Evolutionary conservation across 225 moss, liverwort and hornwort species (phyloP), one percentile per base, ranked within the genome.

Genomic region (Rhytidiadelphus loreus): DNA sequence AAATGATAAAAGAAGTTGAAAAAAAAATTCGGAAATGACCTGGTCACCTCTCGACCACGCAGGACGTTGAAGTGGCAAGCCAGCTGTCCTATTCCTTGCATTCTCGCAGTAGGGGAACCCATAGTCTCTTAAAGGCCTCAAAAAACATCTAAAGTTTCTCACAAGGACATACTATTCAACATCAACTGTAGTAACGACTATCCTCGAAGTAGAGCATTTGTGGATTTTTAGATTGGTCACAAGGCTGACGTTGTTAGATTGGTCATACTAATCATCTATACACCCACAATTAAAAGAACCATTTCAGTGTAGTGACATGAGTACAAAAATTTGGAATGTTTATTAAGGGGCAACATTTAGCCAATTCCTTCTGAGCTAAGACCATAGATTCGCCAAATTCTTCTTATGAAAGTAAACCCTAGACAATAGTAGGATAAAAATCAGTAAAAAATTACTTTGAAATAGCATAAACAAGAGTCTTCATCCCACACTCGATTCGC

Each of bases 361-460:
- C 30, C 12, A 19, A 7, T 46, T 48, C 19, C 2, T 30, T 73
- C 9, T 0, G 0, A 46, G 11, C 7, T 6, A 43, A 43, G 13
- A 24, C 2, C 0, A 6, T 0, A 21, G 4, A 69, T 39, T 39
- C 0, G 2, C 16, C 43, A 28, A 71, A 9, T 2, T 25, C 4
- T 70, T 70, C 25, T 15, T 25, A 5, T 6, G 16, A 9, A 72
- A 44, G 0, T 43, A 43, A 16, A 9, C 1, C 9, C 1, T 16
- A 16, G 16, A 71, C 16, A 6, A 9, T 43, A 0, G 10, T 0
- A 16, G 3, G 3, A 28, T 16, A 16, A 46, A 16, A 72, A 44
- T 28, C 0, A 44, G 0, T 28, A 16, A 44, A n/a, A 29, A 16
- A 16, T 15, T 44, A 44, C 6, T 72, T 28, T 5, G 10, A 29